Percentiles rank a stretch among this genome's conserved stretches.
Conservation (phyloP, 2,329 filamentous ascomycete genomes). For the Penicillium verrucosum region DNA sequence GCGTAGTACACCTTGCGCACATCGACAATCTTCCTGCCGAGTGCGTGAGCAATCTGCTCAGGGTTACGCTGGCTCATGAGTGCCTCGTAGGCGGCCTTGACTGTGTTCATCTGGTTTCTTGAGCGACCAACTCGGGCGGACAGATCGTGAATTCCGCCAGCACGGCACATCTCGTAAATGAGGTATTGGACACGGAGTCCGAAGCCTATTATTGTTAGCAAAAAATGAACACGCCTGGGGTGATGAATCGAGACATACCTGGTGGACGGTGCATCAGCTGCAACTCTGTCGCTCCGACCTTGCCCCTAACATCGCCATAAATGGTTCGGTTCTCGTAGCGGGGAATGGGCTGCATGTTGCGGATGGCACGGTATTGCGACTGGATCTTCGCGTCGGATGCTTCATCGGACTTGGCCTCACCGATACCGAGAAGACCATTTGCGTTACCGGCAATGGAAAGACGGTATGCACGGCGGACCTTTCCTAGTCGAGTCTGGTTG, state of each 20-base stretch:
- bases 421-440: conserved; percentile 80
- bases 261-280: conserved; percentile 79
- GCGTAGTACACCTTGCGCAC: conserved; percentile 97
- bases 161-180: conserved; percentile 91
- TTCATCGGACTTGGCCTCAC: conserved; percentile 85
- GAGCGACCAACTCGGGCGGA: conserved; percentile 78
- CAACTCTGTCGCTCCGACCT: conserved; percentile 84
- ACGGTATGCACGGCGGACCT: conserved; percentile 73
- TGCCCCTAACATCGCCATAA: conserved; percentile 76
- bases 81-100: conserved; percentile 85
- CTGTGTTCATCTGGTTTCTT: conserved; percentile 95
- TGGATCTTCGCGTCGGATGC: conserved; percentile 63
- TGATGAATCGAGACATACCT: conserved; percentile 57
- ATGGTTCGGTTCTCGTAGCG: conserved; percentile 92
- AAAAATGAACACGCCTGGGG: not conserved
- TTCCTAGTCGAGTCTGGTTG: conserved; percentile 96
- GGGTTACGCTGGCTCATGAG: conserved; percentile 80
- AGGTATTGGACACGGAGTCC: conserved; percentile 86
- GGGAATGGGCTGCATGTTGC: conserved; percentile 88
- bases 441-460: conserved; percentile 83
- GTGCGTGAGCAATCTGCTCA: conserved; percentile 81
- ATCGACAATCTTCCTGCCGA: conserved; percentile 94
- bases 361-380: conserved; percentile 75
- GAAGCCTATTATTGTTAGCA: conserved; percentile 63
- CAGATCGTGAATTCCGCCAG: conserved; percentile 81